Base-by-base conservation (phyloP, 1,139 yeast species). In the Zygoascus sp. region DNA sequence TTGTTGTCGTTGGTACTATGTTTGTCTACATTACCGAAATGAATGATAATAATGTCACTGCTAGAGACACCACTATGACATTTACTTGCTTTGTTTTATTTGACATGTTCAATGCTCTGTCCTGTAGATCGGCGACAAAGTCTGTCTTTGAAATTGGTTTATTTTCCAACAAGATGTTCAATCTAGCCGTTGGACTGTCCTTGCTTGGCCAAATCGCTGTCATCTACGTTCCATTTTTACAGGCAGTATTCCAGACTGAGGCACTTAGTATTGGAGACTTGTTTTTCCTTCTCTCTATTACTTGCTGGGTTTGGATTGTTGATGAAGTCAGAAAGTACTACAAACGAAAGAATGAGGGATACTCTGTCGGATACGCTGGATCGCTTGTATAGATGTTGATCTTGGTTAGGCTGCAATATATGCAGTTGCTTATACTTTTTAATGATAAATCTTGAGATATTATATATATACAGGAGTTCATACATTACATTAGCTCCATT, bases 1-100 rank as follows among this genome's bases (percentile, higher is more conserved):
- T 87, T 65, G 87, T 90, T 51, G 65, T 73, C 5, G 40, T 74
- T 25, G 98, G 97, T 40, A 92, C 97, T 0, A 74, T 89, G 65
- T 85, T 82, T 62, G 85, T 92, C 23, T 92, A 88, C 63, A 71
- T 86, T 44, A 77, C 79, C 52, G 97, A 90, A 65, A 86, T 89
- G 92, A 75, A 76, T 16, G 94, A 86, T 62, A 81, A 83, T 48
- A 76, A 76, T 53, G 81, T 90, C 49, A 88, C 97, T 3, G 83
- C 92, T 11, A 83, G 97, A 67, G 97, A 90, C 63, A 90, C 97
- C 11, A 92, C 98, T n/a, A 90, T 92, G 96, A 89, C 97, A 0
- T 92, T 92, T 62, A 92, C 97, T 0, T 87, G 97, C 63, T 92
- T 92, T 68, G 97, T 92, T 10, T 72, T 90, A 49, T 92, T 81